Evolutionary conservation across 257 asterid species (phyloP), one percentile per base, ranked within the genome.

Genomic region (Fraxinus cuspidata): DNA sequence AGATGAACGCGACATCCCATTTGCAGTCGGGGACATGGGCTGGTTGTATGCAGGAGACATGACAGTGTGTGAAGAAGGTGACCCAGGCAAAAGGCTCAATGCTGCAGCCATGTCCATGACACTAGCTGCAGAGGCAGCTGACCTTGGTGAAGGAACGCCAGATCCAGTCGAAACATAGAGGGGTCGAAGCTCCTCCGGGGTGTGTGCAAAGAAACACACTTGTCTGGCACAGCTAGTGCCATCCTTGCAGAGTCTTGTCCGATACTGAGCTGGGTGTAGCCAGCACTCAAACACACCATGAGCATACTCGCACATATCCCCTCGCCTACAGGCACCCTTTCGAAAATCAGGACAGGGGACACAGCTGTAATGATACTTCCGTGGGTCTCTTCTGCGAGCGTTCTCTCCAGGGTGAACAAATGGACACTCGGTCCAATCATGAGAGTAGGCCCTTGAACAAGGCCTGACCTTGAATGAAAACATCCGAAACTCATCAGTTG

Each of bases 281-380:
- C 99, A 95, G 87, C 97, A 91, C 83, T 95, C 99, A 64, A 95
- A 95, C 79, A 95, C 99, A 27, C 99, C 99, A 76, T 95, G 99
- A 32, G 98, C 99, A 73, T 95, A 95, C 81, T 93, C 98, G 32
- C 99, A 95, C 98, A 93, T 90, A 85, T 95, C 98, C 15, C 98
- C 97, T n/a, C 99, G 85, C 83, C 97, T 83, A 78, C 99, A 95
- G 1, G 99, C 83, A 18, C 97, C 98, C 82, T 92, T 95, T 0
- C 98, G 93, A 76, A 95, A 95, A 65, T 95, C 98, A n/a, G 97
- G 97, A 75, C 99, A 95, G 13, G 99, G 98, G 27, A 95, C 98
- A 73, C 99, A 95, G 85, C 99, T 95, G 64, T 95, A 95, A 74
- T 91, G 99, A 79, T 69, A 93, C 84, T 95, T 95, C 71, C 98